A percentile compares a stretch with the other conserved stretches of the same genome.
Conservation (phyloP, 805 yeast species). For the Candida tibetensis region DNA sequence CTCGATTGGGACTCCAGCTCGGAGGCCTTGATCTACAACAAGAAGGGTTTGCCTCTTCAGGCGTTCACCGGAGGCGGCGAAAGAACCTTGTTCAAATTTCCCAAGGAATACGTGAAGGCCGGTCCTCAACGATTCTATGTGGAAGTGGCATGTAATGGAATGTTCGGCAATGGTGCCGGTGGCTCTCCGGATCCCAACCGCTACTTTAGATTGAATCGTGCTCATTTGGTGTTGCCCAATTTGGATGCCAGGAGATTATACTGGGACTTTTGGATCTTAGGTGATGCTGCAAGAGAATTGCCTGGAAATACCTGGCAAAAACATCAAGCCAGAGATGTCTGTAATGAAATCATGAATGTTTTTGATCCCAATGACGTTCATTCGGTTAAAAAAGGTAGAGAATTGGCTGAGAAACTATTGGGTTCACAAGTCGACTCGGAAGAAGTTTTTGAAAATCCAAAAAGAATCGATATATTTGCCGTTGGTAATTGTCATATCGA, state of each 20-base stretch:
- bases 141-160: conserved; percentile 91
- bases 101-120: conserved; percentile 46
- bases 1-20: conserved; percentile 83
- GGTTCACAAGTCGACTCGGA: conserved; percentile 66
- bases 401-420: conserved; percentile 58
- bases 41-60: conserved; percentile 65
- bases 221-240: conserved; percentile 81
- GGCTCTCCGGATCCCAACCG: conserved; percentile 75
- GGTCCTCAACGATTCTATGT: conserved; percentile 67
- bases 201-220: conserved; percentile 61
- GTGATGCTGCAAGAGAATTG: conserved; percentile 89
- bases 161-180: conserved; percentile 70
- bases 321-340: conserved; percentile 74
- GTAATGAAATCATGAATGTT: conserved; percentile 76
- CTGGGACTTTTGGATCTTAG: conserved; percentile 82
- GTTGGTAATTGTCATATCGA: conserved; percentile 96
- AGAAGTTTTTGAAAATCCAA: conserved; percentile 48
- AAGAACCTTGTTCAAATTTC: conserved; percentile 65
- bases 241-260: conserved; percentile 72
- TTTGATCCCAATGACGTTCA: conserved; percentile 70
- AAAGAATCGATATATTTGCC: conserved; percentile 63
- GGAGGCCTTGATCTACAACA: conserved; percentile 78
- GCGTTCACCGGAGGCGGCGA: conserved; percentile 88
- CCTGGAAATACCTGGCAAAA: conserved; percentile 76
- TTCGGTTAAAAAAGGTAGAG: conserved; percentile 61